Base-by-base conservation (phyloP, 1,284 basidiomycete species). In the Heliocybe sulcata region DNA sequence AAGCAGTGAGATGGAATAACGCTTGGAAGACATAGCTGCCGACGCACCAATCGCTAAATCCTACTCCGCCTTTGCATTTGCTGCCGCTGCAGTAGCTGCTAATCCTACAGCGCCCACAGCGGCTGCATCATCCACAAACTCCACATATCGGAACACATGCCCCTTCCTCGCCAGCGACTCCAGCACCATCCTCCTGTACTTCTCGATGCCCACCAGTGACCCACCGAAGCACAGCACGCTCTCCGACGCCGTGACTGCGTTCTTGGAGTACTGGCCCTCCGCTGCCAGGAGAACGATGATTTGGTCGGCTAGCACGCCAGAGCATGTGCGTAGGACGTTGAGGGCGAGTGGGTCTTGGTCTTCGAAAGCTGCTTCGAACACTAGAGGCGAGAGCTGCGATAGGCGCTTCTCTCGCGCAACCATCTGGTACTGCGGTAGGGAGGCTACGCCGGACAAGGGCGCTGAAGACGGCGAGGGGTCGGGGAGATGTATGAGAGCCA, bases 161-260 rank as follows among this genome's bases (percentile, higher is more conserved):
- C 86, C 86, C 52, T 70, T 71, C 58, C 72, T 64, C 55, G 66
- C 73, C 23, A 91, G 74, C 33, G 79, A 76, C 11, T 80, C 80
- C 35, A 88, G 63, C 2, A 92, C 69, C 59, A 90, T 64, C 20
- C 76, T 70, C 47, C 85, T 73, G 57, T 90, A 90, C 33, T 63
- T 66, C 52, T 77, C 74, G 1, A 87, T 66, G 0, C 83, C 80
- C 1, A 80, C 81, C 56, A 89, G 65, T n/a, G 85, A 88, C 2
- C 87, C 87, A 9, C 87, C 87, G 57, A 91, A 83, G 55, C 83
- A 87, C 14, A 91, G 61, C 1, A 90, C 76, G 25, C 79, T 75
- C 1, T 83, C 74, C 38, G 71, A 65, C 0, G 87, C 77, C 38
- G 71, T 72, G 49, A 88, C 74, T 0, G 74, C 71, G 9, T 71